Evolutionary conservation across 1,284 basidiomycete species (phyloP).

Genomic region (Moesziomyces antarcticus): DNA sequence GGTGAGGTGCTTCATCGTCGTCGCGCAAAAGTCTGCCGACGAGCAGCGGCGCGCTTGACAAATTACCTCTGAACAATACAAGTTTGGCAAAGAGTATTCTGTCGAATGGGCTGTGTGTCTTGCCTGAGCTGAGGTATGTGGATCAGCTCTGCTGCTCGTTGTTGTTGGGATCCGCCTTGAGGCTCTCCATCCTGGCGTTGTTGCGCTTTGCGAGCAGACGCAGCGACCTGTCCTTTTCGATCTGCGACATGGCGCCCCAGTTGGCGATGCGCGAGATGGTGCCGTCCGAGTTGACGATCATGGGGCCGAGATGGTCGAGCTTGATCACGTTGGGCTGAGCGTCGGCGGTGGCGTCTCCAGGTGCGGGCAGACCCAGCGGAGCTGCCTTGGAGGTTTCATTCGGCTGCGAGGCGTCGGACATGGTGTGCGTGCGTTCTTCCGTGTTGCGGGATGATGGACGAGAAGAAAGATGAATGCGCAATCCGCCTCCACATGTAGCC

Average conservation of each 20-base stretch:
- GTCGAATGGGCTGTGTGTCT: background rate
- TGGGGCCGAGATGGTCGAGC: constrained; percentile 57
- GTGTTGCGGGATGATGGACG: background rate
- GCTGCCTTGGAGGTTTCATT: background rate
- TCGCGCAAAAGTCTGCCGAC: constrained; percentile 24
- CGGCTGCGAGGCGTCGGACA: background rate
- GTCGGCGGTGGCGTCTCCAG: constrained; percentile 25
- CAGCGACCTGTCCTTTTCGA: constrained; percentile 51
- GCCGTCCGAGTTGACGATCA: constrained; percentile 59
- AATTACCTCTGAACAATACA: background rate
- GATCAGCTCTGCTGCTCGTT: background rate
- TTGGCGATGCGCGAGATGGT: constrained; percentile 61
- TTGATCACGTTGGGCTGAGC: constrained; percentile 41
- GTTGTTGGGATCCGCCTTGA: constrained; percentile 14
- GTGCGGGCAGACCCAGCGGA: constrained; percentile 42
- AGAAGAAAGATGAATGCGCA: too few species aligned
- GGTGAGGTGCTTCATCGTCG: constrained; percentile 56
- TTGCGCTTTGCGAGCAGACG: constrained; percentile 56
- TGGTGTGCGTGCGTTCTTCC: background rate
- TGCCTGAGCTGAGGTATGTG: background rate
- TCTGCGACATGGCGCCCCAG: constrained; percentile 51
- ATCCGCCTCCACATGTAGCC: too few species aligned
- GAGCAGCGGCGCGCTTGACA: background rate
- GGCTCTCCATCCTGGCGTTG: constrained; percentile 43
- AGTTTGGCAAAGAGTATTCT: too few species aligned